These are phyloP conservation scores for Vaccinium macrocarpon DNA, from an alignment of 148 eudicot species.

Conservation along the genomic window DNA sequence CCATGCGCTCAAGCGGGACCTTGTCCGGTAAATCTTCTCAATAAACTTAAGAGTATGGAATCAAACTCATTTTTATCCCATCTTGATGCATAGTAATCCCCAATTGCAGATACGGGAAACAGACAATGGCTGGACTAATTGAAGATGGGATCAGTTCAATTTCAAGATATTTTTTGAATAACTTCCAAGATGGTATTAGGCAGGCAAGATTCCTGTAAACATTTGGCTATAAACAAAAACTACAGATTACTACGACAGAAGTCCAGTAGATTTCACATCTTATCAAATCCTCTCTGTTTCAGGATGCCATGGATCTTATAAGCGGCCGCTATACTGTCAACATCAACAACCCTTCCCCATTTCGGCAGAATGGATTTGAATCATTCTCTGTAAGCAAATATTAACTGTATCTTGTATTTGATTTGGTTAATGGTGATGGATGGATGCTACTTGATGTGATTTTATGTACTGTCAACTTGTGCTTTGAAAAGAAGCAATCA, in stretches of 20 bases:
- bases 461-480: background rate
- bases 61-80: background rate
- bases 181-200: conserved; percentile 91
- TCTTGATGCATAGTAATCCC: conserved; percentile 6
- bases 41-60: background rate
- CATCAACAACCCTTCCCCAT: conserved; percentile 60
- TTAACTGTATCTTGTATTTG: background rate
- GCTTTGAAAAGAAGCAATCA: background rate
- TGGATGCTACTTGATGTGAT: background rate
- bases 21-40: conserved; percentile 60
- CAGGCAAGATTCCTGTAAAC: conserved; percentile 51
- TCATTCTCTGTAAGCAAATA: conserved; percentile 59
- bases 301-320: conserved; percentile 98
- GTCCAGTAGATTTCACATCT: conserved; percentile 1
- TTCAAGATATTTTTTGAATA: conserved; percentile 88
- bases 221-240: background rate
- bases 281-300: conserved; percentile 20
- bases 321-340: conserved; percentile 72
- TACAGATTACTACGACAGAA: background rate
- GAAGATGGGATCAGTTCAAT: conserved; percentile 89
- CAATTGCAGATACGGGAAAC: conserved; percentile 75
- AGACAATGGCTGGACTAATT: conserved; percentile 72
- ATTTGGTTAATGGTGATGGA: background rate
- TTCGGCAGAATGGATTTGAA: conserved; percentile 58
- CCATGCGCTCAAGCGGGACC: conserved; percentile 90